Evolutionary conservation across 164 flowering plant species (phyloP).

Genomic region (Magnolia sinica): DNA sequence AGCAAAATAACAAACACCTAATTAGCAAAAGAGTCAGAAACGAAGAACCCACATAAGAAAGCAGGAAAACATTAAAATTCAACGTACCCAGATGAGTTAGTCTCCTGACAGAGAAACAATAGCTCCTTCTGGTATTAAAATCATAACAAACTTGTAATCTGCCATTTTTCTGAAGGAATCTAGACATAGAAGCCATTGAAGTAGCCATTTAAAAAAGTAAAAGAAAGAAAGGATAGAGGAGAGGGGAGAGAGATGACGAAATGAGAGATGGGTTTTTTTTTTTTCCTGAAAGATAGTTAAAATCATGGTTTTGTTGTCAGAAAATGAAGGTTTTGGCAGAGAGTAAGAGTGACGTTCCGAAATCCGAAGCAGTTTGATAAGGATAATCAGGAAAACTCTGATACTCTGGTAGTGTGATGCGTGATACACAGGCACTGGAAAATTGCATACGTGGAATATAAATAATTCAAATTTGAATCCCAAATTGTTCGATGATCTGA

Average conservation of each 20-base stretch:
- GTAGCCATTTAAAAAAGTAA: conserved; percentile 11
- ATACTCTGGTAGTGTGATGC: too few species aligned
- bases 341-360: background rate
- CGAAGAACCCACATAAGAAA: background rate
- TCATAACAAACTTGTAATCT: conserved; percentile 18
- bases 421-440: too few species aligned
- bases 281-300: too few species aligned
- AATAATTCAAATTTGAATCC: too few species aligned
- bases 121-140: conserved; percentile 18
- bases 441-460: too few species aligned
- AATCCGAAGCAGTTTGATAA: too few species aligned
- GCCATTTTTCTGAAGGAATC: conserved; percentile 37
- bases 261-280: background rate
- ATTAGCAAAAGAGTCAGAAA: background rate
- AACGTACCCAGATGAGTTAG: conserved; percentile 29
- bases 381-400: too few species aligned
- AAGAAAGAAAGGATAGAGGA: background rate
- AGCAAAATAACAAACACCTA: background rate
- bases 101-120: conserved; percentile 15
- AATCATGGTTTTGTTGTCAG: too few species aligned
- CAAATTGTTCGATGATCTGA: too few species aligned
- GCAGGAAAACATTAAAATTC: background rate
- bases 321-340: too few species aligned
- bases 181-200: conserved; percentile 48
- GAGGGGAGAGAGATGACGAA: background rate